Conservation (phyloP, 1,284 basidiomycete genomes). For the Malassezia sympodialis region DNA sequence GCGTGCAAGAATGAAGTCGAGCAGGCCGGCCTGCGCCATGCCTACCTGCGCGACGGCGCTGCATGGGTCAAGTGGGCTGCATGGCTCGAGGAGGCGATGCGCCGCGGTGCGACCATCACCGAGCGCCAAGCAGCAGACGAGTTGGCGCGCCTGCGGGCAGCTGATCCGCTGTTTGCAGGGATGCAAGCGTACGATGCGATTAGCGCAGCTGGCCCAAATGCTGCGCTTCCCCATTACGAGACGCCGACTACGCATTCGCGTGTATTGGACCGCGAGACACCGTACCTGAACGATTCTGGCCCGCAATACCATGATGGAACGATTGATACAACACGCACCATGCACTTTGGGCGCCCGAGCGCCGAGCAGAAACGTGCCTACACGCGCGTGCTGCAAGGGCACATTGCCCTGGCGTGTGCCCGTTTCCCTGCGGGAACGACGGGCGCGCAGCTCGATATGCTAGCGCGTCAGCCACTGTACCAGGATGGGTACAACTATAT, state of each 20-base stretch:
- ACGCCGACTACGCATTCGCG: constrained; percentile 29
- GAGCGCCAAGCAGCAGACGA: constrained; percentile 35
- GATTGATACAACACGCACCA: constrained; percentile 41
- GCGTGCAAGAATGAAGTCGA: constrained; percentile 39
- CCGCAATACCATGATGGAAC: constrained; percentile 43
- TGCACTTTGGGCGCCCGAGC: constrained; percentile 40
- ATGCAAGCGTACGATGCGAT: constrained; percentile 42
- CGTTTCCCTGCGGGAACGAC: constrained; percentile 39
- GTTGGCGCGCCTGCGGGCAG: constrained; percentile 22
- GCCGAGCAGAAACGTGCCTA: constrained; percentile 39
- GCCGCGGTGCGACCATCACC: constrained; percentile 19
- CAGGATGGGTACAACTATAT: constrained; percentile 34
- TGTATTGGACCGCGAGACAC: constrained; percentile 32
- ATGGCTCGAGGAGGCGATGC: constrained; percentile 41
- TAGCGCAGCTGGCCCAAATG: constrained; percentile 35
- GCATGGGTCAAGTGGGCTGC: constrained; percentile 44
- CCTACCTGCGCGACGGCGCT: constrained; percentile 40
- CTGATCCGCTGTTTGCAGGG: constrained; percentile 30
- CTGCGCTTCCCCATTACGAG: constrained; percentile 44
- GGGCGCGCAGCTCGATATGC: constrained; percentile 32
- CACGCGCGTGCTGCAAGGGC: constrained; percentile 39
- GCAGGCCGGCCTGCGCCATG: constrained; percentile 30
- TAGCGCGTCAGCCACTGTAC: constrained; percentile 37
- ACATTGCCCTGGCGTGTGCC: constrained; percentile 29
- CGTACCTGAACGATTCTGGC: constrained; percentile 41